Conservation (phyloP, 495 filamentous ascomycete genomes). For the Neurospora sp. region DNA sequence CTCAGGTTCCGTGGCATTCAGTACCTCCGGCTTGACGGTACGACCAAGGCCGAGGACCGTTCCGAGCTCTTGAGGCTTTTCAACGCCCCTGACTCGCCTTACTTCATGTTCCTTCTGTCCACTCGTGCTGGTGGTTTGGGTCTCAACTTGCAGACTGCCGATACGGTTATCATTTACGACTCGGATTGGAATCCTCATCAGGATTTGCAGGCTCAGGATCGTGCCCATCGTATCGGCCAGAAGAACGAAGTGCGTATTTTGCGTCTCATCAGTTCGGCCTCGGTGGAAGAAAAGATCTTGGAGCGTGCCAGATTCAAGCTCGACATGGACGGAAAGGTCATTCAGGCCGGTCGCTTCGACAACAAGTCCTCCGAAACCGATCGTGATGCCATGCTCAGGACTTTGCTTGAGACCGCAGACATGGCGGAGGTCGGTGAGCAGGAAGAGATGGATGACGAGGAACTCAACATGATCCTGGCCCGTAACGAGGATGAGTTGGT, state of each 20-base stretch:
- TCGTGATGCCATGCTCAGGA: constrained; percentile 87
- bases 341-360: constrained; percentile 97
- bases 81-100: constrained; percentile 80
- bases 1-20: constrained; percentile 68
- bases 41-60: constrained; percentile 94
- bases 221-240: constrained; percentile 98
- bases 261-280: constrained; percentile 89
- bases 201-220: constrained; percentile 97
- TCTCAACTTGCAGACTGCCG: constrained; percentile 91
- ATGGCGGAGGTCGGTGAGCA: constrained; percentile 74
- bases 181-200: constrained; percentile 99
- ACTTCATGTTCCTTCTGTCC: constrained; percentile 97
- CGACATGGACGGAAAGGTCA: constrained; percentile 98
- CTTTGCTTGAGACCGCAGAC: constrained; percentile 84
- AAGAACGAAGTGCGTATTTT: constrained; percentile 99
- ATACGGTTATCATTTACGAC: constrained; percentile 98
- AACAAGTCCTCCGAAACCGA: constrained; percentile 99
- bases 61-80: constrained; percentile 82
- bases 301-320: constrained; percentile 96
- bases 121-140: constrained; percentile 97
- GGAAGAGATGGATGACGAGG: constrained; percentile 94
- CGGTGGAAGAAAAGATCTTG: constrained; percentile 96
- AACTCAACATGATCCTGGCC: constrained; percentile 81
- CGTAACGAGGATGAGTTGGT: constrained; percentile 62
- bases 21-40: constrained; percentile 89